Evolutionary conservation across 768 basidiomycete genomes (phyloP).

Genomic region (Calocybe gangraenosa): DNA sequence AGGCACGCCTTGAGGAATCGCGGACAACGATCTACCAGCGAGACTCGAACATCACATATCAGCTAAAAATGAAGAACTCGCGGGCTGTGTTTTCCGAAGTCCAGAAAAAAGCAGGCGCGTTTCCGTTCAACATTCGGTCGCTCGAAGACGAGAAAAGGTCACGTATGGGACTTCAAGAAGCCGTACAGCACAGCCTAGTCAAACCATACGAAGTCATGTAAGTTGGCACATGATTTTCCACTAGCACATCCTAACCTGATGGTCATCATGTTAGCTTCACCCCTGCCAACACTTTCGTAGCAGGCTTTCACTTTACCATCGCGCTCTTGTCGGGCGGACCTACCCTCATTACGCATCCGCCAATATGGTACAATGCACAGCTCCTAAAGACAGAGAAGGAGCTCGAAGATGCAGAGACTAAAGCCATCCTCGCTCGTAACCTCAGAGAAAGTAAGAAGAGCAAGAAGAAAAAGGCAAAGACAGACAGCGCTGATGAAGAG

Average conservation of each 20-base stretch:
- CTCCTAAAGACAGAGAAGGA: slow-evolving; percentile 87
- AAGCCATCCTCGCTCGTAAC: slow-evolving; percentile 70
- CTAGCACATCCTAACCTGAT: slow-evolving; percentile 3
- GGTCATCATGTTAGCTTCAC: slow-evolving; percentile 83
- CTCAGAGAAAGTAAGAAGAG: slow-evolving; percentile 90
- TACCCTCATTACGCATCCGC: slow-evolving; percentile 79
- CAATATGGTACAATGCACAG: slow-evolving; percentile 91
- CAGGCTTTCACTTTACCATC: slow-evolving; percentile 96
- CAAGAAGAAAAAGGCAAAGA: slow-evolving; percentile 78
- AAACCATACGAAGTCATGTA: slow-evolving; percentile 95
- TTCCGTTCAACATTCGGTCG: slow-evolving; percentile 94
- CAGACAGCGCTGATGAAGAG: slow-evolving; percentile 43
- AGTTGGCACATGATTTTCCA: slow-evolving; percentile 27
- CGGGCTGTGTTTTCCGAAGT: slow-evolving; percentile 96
- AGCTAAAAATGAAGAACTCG: slow-evolving; percentile 97
- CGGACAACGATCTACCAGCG: slow-evolving; percentile 93
- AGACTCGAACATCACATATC: slow-evolving; percentile 82
- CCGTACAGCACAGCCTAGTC: slow-evolving; percentile 89
- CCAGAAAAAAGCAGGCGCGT: slow-evolving; percentile 95
- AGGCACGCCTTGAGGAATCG: slow-evolving; percentile 86
- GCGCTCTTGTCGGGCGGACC: slow-evolving; percentile 90
- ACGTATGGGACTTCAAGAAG: slow-evolving; percentile 93
- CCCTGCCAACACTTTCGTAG: slow-evolving; percentile 78
- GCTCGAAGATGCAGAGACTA: slow-evolving; percentile 83
- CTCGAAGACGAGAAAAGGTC: slow-evolving; percentile 96